Evolutionary conservation across 73 alveolate genomes (phyloP).

Genomic region (Tetrahymena elliotti): DNA sequence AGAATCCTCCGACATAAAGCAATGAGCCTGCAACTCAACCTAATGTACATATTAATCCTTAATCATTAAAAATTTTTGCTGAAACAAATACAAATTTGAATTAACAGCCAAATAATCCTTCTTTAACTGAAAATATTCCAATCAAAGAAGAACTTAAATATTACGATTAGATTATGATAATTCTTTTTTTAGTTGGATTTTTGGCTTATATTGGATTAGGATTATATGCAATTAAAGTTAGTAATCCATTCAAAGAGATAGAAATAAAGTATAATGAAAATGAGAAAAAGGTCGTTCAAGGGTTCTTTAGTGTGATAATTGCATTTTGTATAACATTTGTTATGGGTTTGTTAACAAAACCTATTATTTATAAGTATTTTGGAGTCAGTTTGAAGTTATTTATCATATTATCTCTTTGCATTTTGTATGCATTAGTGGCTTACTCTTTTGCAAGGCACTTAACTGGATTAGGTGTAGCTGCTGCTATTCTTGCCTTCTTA

Average conservation of each 20-base stretch:
- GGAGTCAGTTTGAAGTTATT: background rate
- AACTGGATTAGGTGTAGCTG: background rate
- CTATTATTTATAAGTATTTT: background rate
- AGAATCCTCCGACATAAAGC: too few species aligned
- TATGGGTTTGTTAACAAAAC: background rate
- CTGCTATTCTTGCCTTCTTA: background rate
- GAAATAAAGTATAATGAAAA: background rate
- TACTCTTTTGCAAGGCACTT: background rate
- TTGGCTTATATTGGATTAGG: background rate
- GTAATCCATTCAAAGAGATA: background rate
- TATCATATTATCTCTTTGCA: background rate
- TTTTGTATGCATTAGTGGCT: background rate
- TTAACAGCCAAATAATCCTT: background rate
- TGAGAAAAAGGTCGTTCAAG: background rate
- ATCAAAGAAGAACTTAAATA: background rate
- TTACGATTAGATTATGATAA: background rate
- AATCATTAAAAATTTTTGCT: too few species aligned
- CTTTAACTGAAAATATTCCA: too few species aligned
- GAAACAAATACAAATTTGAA: background rate
- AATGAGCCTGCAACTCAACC: too few species aligned
- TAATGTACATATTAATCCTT: background rate
- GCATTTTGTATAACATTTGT: background rate
- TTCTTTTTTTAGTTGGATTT: background rate
- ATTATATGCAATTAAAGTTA: background rate
- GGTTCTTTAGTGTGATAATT: background rate